phyloP scores from a whole-genome alignment of 2,329 filamentous ascomycete genomes.

The Cladorrhinum sp. region DNA sequence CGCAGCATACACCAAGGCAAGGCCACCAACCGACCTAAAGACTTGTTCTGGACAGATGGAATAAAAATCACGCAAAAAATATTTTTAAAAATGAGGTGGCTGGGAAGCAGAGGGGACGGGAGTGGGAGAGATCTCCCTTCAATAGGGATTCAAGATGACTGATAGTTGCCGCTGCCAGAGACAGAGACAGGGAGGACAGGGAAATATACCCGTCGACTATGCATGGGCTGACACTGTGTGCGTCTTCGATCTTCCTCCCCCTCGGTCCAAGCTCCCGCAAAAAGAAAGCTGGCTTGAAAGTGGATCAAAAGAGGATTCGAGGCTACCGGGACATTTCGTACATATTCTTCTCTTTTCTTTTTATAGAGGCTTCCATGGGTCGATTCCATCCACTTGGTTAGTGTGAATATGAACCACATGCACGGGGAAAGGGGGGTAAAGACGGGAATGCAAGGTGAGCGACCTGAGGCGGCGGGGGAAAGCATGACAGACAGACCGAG shows the following conservation, averaged over 20 bases:
- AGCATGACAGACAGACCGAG: not conserved
- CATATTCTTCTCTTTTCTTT: conserved; percentile 3
- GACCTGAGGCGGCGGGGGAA: not conserved
- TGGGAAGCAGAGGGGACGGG: not conserved
- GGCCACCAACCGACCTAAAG: not conserved
- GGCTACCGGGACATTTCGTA: conserved; percentile 1
- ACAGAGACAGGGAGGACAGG: not conserved
- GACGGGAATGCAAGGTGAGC: not conserved
- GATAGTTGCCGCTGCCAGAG: not conserved
- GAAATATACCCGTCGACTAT: not conserved
- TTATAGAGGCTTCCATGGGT: conserved; percentile 4
- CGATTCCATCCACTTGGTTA: no score
- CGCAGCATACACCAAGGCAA: not conserved
- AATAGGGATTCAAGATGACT: not conserved
- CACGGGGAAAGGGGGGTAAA: not conserved
- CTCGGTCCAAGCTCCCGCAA: not conserved
- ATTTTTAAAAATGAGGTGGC: not conserved
- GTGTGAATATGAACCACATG: not conserved
- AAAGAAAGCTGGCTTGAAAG: not conserved
- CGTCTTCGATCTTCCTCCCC: not conserved
- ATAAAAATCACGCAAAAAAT: not conserved
- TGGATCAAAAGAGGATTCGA: conserved; percentile 7
- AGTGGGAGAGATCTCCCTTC: not conserved
- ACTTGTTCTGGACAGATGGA: not conserved
- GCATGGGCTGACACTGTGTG: not conserved